These are phyloP conservation scores for Torulaspora delbrueckii DNA, from an alignment of 805 yeast genomes.

Conservation along the genomic window DNA sequence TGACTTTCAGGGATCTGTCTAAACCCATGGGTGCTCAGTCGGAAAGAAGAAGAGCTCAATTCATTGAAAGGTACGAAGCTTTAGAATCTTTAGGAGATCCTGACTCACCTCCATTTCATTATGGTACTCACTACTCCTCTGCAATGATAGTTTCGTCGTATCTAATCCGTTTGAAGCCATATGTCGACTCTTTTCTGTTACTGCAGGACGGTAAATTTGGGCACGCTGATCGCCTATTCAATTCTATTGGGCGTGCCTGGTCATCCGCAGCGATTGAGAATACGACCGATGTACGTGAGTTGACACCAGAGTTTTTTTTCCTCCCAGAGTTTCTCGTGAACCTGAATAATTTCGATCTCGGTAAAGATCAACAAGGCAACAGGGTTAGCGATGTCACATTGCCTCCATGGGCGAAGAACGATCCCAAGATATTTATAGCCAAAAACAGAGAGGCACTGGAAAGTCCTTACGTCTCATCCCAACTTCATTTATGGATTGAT, in stretches of 20 bases:
- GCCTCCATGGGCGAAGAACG: constrained; percentile 82
- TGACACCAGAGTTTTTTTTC: constrained; percentile 81
- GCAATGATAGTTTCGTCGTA: constrained; percentile 89
- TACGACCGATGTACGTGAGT: constrained; percentile 82
- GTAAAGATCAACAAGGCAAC: constrained; percentile 57
- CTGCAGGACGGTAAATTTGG: constrained; percentile 88
- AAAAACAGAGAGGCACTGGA: constrained; percentile 82
- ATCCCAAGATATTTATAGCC: constrained; percentile 65
- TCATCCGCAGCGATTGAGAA: constrained; percentile 69
- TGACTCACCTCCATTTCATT: constrained; percentile 73
- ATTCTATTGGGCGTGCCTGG: constrained; percentile 77
- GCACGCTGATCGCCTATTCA: constrained; percentile 78
- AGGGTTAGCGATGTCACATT: constrained; percentile 56
- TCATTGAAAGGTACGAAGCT: constrained; percentile 69
- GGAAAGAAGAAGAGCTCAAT: constrained; percentile 52
- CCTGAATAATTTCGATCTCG: constrained; percentile 63
- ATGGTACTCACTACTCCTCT: constrained; percentile 90
- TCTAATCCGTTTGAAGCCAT: constrained; percentile 72
- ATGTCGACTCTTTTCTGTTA: constrained; percentile 69
- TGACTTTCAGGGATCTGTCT: constrained; percentile 64
- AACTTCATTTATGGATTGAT: constrained; percentile 81
- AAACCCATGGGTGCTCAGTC: constrained; percentile 93
- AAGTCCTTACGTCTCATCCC: constrained; percentile 70
- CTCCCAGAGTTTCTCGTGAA: constrained; percentile 74
- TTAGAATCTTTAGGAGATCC: constrained; percentile 55